Evolutionary conservation across 2,329 filamentous ascomycete species (phyloP).

Genomic region (Nothophoma quercina): DNA sequence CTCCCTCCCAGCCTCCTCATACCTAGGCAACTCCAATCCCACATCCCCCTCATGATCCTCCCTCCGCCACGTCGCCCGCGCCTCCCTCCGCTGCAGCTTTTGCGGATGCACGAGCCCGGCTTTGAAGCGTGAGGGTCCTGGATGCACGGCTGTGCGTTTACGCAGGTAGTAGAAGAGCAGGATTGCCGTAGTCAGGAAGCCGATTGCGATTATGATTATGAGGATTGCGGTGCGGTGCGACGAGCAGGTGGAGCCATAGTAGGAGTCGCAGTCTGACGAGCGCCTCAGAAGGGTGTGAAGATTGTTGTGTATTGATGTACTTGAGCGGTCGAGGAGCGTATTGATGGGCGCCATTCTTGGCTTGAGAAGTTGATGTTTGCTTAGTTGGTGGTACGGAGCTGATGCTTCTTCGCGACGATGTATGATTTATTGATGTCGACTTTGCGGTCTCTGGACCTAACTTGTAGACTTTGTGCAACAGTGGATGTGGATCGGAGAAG

Average conservation of each 20-base stretch:
- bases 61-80: background rate
- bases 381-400: background rate
- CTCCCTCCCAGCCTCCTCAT: slow-evolving; percentile 9
- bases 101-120: slow-evolving; percentile 7
- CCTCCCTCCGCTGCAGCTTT: slow-evolving; percentile 9
- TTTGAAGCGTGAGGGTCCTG: slow-evolving; percentile 2
- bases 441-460: background rate
- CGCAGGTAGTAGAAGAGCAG: slow-evolving; percentile 12
- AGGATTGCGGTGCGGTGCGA: slow-evolving; percentile 12
- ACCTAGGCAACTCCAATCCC: slow-evolving; percentile 4
- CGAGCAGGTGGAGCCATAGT: background rate
- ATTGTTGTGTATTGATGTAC: background rate
- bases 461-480: background rate
- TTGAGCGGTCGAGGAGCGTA: background rate
- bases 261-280: slow-evolving; percentile 2
- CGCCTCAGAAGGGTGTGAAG: background rate
- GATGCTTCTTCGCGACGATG: background rate
- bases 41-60: slow-evolving; percentile 4
- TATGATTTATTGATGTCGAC: background rate
- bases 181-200: slow-evolving; percentile 2
- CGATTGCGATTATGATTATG: slow-evolving; percentile 2
- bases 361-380: background rate
- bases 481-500: background rate
- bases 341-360: slow-evolving; percentile 9
- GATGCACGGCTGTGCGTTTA: slow-evolving; percentile 1